Evolutionary conservation across 2,329 filamentous ascomycete species (phyloP), one percentile per base, ranked within the genome.

Genomic region (Shiraia bambusicola): DNA sequence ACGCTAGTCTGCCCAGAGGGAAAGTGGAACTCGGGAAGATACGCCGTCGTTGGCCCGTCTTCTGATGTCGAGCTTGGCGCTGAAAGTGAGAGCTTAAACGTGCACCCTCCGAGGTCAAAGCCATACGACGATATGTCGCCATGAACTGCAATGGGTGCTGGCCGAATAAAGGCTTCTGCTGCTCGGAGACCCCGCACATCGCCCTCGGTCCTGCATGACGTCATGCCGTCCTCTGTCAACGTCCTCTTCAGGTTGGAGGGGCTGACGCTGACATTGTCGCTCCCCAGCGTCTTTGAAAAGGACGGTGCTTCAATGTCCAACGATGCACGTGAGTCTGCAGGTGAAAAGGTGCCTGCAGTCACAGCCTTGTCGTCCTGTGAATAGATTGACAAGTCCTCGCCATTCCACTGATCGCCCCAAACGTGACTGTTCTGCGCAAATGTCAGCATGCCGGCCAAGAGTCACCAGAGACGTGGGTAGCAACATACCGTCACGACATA

Each of bases 391-490:
- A 98, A 72, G 65, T 98, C 93, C 68, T 98, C 93, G 33, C 93
- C 93, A 55, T 98, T 98, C 93, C 93, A 98, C 52, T 89, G 83
- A 59, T 98, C 93, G 40, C 93, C 93, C 71, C 88, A 85, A 61
- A 85, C 76, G 63, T 98, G 93, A 48, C 86, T 85, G 64, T 97
- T 98, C 78, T 87, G 52, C 6, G 6, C 19, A 3, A 2, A 28
- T 48, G 42, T 70, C 49, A 49, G 55, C 31, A 34, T 24, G n/a
- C n/a, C n/a, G n/a, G n/a, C n/a, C n/a, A n/a, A n/a, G n/a, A n/a
- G n/a, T n/a, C n/a, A n/a, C n/a, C n/a, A n/a, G n/a, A n/a, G n/a
- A n/a, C n/a, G n/a, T n/a, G n/a, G n/a, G n/a, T 10, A 3, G 6
- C 2, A 26, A 48, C 76, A 63, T 74, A 87, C 86, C 61, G 79